Conservation (phyloP, 768 basidiomycete species). For the Nidularia pulvinata region DNA sequence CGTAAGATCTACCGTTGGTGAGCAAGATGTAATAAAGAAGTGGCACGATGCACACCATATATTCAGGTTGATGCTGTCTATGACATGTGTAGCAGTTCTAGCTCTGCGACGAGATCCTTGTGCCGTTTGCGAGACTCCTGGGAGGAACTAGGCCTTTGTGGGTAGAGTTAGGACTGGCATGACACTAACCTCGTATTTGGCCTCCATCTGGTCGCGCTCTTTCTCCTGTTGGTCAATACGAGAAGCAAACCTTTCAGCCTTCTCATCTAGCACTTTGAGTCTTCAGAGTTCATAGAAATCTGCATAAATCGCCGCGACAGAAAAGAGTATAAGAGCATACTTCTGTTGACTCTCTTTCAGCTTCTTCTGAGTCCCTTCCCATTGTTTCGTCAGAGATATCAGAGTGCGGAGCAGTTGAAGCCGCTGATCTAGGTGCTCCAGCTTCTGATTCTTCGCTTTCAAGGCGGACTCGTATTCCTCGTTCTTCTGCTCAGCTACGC, state of each 20-base stretch:
- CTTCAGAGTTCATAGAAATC: neutral
- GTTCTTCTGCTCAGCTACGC: conserved; percentile 19
- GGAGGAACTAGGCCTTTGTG: conserved; percentile 8
- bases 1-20: no score
- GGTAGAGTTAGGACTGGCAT: neutral
- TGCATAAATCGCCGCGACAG: no score
- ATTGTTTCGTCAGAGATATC: conserved; percentile 6
- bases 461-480: conserved; percentile 11
- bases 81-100: conserved; percentile 17
- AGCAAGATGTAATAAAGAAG: neutral
- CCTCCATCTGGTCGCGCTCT: conserved; percentile 11
- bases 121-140: conserved; percentile 19
- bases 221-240: conserved; percentile 13
- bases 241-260: conserved; percentile 9
- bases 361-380: conserved; percentile 21
- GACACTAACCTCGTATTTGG: conserved; percentile 10
- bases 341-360: conserved; percentile 6
- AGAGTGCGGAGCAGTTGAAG: conserved; percentile 5
- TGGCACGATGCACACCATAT: neutral
- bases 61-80: neutral
- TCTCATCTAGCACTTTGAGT: conserved; percentile 3
- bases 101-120: conserved; percentile 18
- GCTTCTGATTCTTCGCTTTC: conserved; percentile 15
- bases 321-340: neutral
- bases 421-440: conserved; percentile 12